Evolutionary conservation across 2,329 filamentous ascomycete species (phyloP).

Genomic region (Xylariomycetidae sp.): DNA sequence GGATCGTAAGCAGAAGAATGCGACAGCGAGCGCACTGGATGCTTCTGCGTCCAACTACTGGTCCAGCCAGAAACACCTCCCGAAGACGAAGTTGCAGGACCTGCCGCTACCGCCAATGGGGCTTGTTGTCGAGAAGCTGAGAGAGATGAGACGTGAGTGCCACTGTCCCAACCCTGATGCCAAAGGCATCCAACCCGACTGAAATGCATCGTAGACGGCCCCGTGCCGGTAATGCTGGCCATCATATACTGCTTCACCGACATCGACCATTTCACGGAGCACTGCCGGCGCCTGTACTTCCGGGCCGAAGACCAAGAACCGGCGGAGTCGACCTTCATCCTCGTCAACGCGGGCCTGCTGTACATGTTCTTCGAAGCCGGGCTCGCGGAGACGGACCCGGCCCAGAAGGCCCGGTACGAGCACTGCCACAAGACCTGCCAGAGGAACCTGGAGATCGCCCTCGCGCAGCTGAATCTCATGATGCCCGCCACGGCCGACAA

Average conservation of each 20-base stretch:
- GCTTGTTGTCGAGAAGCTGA: conserved; percentile 42
- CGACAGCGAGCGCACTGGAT: neutral
- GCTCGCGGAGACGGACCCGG: conserved; percentile 14
- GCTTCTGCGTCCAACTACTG: conserved; percentile 12
- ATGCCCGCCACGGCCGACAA: conserved; percentile 42
- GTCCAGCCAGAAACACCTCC: conserved; percentile 36
- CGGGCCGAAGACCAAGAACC: conserved; percentile 46
- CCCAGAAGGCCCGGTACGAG: conserved; percentile 20
- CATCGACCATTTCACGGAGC: conserved; percentile 42
- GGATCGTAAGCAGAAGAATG: conserved; percentile 7
- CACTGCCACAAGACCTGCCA: conserved; percentile 23
- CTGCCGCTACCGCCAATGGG: conserved; percentile 49
- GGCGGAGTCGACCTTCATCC: conserved; percentile 42
- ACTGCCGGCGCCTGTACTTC: conserved; percentile 46
- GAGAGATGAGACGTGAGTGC: conserved; percentile 38
- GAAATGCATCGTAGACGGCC: conserved; percentile 28
- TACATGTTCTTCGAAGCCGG: conserved; percentile 28
- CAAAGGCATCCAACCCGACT: neutral
- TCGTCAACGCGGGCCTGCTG: conserved; percentile 25
- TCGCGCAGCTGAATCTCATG: conserved; percentile 36
- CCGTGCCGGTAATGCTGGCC: conserved; percentile 41
- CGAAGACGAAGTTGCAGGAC: conserved; percentile 41
- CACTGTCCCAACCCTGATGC: neutral
- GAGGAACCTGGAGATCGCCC: conserved; percentile 25
- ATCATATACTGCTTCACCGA: conserved; percentile 44